Evolutionary conservation across 345 rosid species (phyloP).

Genomic region (Citrus sinensis): DNA sequence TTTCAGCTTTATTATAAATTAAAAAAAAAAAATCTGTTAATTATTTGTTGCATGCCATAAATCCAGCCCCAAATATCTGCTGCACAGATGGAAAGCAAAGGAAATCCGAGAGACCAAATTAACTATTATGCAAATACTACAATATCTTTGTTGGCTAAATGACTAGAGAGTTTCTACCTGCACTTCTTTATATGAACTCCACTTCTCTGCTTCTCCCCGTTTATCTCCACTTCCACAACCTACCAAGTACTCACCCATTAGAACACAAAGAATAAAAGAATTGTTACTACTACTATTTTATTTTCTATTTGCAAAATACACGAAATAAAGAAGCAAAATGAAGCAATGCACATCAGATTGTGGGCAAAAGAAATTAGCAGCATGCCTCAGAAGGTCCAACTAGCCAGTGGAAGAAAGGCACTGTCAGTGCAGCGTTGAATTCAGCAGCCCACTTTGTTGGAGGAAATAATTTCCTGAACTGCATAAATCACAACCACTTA

Average conservation of each 20-base stretch:
- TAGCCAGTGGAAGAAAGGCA: constrained; percentile 93
- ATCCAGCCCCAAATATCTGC: not conserved
- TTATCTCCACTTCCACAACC: constrained; percentile 83
- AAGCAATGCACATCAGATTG: not conserved
- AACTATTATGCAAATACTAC: not conserved
- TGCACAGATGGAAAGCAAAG: not conserved
- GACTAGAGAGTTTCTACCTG: constrained; percentile 35
- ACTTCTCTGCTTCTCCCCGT: constrained; percentile 88
- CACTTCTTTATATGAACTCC: constrained; percentile 84
- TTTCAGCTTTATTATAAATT: not conserved
- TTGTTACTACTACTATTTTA: no score
- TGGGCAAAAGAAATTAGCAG: not conserved
- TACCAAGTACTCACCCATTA: constrained; percentile 13
- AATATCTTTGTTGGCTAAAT: not conserved
- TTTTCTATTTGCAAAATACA: not conserved
- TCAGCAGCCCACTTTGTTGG: constrained; percentile 95
- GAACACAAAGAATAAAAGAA: not conserved
- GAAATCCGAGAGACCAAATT: not conserved
- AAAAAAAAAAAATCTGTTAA: not conserved
- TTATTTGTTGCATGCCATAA: not conserved
- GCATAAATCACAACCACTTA: constrained; percentile 13
- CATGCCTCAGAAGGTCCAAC: constrained; percentile 93
- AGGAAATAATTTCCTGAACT: constrained; percentile 89
- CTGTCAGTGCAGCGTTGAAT: constrained; percentile 90
- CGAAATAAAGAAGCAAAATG: not conserved